phyloP scores from a whole-genome alignment of 495 filamentous ascomycete species.

The Monascus purpureus region DNA sequence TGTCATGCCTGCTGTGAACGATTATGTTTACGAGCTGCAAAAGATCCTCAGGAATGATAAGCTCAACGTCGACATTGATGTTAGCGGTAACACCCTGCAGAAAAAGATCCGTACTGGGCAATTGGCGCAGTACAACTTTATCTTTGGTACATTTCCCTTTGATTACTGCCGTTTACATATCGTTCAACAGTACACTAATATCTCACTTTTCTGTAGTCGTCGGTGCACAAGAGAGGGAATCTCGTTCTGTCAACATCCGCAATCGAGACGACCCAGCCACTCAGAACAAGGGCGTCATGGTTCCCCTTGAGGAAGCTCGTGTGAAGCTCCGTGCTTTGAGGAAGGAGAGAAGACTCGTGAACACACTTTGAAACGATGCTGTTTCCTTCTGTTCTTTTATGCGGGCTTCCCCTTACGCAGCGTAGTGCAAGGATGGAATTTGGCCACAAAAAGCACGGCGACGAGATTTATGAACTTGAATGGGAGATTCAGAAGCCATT shows the following conservation, averaged over 20 bases:
- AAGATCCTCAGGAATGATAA: slow-evolving; percentile 33
- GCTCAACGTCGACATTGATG: slow-evolving; percentile 74
- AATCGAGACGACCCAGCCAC: slow-evolving; percentile 77
- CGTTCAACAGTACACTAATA: background rate
- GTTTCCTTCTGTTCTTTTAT: too few species aligned
- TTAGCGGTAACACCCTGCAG: slow-evolving; percentile 81
- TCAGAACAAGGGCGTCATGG: slow-evolving; percentile 58
- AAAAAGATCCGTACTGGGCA: slow-evolving; percentile 93
- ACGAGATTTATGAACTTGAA: too few species aligned
- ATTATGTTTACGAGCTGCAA: slow-evolving; percentile 79
- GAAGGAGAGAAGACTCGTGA: slow-evolving; percentile 47
- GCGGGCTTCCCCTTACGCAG: too few species aligned
- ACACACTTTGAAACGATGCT: slow-evolving; percentile 18
- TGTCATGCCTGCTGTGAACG: slow-evolving; percentile 70
- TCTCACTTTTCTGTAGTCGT: slow-evolving; percentile 43
- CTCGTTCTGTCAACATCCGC: slow-evolving; percentile 70
- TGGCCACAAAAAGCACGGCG: too few species aligned
- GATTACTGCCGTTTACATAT: background rate
- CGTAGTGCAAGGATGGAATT: too few species aligned
- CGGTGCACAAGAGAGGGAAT: slow-evolving; percentile 66
- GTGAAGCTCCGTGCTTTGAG: slow-evolving; percentile 56
- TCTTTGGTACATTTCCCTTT: slow-evolving; percentile 43
- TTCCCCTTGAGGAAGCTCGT: slow-evolving; percentile 65
- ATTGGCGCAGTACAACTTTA: slow-evolving; percentile 81
- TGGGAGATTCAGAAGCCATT: too few species aligned